Evolutionary conservation across 2,329 filamentous ascomycete species (phyloP).

Genomic region (Xylaria sp.): DNA sequence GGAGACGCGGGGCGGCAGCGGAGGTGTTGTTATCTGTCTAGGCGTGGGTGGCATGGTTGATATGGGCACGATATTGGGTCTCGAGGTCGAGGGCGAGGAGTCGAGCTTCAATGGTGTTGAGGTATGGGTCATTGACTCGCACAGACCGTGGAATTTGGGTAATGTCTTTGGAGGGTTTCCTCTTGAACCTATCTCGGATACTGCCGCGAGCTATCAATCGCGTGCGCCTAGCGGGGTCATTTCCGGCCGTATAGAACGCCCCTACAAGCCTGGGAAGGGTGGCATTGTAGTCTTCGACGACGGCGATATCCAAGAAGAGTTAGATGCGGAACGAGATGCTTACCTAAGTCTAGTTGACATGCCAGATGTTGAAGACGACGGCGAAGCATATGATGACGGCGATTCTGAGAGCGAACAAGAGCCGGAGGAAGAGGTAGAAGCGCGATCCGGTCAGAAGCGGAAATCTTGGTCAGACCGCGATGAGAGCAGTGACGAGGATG

Average conservation of each 20-base stretch:
- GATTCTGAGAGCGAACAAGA: conserved; percentile 68
- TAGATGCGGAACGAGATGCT: conserved; percentile 78
- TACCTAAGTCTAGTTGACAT: conserved; percentile 89
- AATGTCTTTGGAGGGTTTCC: conserved; percentile 88
- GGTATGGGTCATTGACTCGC: conserved; percentile 92
- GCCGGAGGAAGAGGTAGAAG: conserved; percentile 58
- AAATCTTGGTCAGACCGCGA: conserved; percentile 81
- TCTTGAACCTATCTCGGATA: conserved; percentile 61
- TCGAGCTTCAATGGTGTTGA: conserved; percentile 83
- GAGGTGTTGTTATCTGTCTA: conserved; percentile 90
- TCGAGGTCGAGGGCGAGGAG: conserved; percentile 75
- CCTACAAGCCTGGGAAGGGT: conserved; percentile 81
- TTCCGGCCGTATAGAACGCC: conserved; percentile 75
- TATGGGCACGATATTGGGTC: conserved; percentile 79
- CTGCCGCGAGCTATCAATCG: conserved; percentile 58
- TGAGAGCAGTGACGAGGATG: conserved; percentile 77
- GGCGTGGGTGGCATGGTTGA: conserved; percentile 94
- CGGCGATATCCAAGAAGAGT: conserved; percentile 89
- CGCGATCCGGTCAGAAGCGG: conserved; percentile 71
- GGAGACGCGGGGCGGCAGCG: conserved; percentile 81
- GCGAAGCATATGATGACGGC: conserved; percentile 68
- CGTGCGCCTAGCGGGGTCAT: conserved; percentile 73
- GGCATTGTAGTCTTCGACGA: conserved; percentile 96
- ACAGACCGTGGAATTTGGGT: conserved; percentile 91
- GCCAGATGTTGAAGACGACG: conserved; percentile 85